Base-by-base conservation (phyloP, 345 rosid species). In the Eucalyptus marginata region DNA sequence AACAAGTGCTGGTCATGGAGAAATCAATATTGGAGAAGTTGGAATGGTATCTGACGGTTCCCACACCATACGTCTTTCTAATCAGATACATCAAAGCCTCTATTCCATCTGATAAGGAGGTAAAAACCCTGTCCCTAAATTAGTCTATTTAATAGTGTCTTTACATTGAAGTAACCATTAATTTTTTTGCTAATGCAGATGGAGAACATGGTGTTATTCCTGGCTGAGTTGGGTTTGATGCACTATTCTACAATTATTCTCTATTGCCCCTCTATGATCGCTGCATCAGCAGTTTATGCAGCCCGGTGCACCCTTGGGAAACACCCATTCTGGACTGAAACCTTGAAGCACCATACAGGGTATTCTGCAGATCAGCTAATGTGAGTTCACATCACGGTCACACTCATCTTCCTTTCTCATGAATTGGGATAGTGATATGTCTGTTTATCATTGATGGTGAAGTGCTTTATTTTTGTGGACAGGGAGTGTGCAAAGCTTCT, bases 251-350 rank as follows among this genome's bases (percentile, higher is more conserved):
- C 95, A 1, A 79, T 89, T 20, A 83, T 91, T 47, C 44, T 33
- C 90, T 93, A 93, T 86, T 90, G 93, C 68, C 96, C 99, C 10
- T 96, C 99, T 1, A 80, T 94, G 94, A 89, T 97, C 25, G 99
- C 99, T 88, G 97, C 99, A 79, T 95, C 99, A 7, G 99, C 97
- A 49, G 99, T 97, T 31, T 97, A 95, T 93, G 97, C 96, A n/a
- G 98, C 99, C 22, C 94, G 97, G 47, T 93, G 96, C 91, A 93
- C 97, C 27, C 89, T 97, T 49, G 92, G 90, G 49, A 93, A 91
- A 90, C 89, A 86, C n/a, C 98, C 99, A 7, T 86, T 90, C 76
- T 97, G 99, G 99, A 96, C 91, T 27, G 94, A 94, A 80, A 96
- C 96, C 20, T 88, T 97, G 88, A 90, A 93, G 94, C 95, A 94